These are phyloP conservation scores for Scheffersomyces amazonensis DNA, from an alignment of 805 yeast species.

Conservation along the genomic window DNA sequence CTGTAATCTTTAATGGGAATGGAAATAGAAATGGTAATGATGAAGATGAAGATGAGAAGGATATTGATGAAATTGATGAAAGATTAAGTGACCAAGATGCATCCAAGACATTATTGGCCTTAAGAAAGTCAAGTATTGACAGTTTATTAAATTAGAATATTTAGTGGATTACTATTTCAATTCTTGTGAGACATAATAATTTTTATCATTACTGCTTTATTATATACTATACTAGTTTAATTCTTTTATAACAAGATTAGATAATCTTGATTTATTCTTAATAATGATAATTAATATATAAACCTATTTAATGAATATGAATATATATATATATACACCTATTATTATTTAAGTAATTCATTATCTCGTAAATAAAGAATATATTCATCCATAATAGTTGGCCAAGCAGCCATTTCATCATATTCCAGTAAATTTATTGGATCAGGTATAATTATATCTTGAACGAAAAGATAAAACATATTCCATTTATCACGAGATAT, in stretches of 20 bases:
- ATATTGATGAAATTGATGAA: slow-evolving; percentile 4
- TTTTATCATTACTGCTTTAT: slow-evolving; percentile 1
- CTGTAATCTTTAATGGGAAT: slow-evolving; percentile 16
- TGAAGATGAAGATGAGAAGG: not conserved
- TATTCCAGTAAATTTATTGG: slow-evolving; percentile 51
- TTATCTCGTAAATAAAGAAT: slow-evolving; percentile 53
- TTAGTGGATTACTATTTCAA: too few species aligned
- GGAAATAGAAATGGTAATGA: slow-evolving; percentile 1
- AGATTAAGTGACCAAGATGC: slow-evolving; percentile 30
- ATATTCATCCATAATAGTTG: slow-evolving; percentile 79
- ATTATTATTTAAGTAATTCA: slow-evolving; percentile 7
- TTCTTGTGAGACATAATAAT: too few species aligned
- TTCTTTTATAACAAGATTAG: too few species aligned
- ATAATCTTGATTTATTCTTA: too few species aligned
- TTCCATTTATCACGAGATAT: slow-evolving; percentile 81
- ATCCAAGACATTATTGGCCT: slow-evolving; percentile 34
- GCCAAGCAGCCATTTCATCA: slow-evolving; percentile 90
- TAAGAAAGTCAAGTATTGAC: slow-evolving; percentile 41
- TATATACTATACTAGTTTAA: not conserved
- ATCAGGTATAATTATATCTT: slow-evolving; percentile 46
- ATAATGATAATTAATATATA: too few species aligned
- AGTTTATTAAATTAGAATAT: slow-evolving; percentile 31
- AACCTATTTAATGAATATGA: too few species aligned
- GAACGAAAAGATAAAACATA: slow-evolving; percentile 70
- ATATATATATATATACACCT: not conserved